Evolutionary conservation across 2,329 filamentous ascomycete genomes (phyloP).

Genomic region (Claviceps sp.): DNA sequence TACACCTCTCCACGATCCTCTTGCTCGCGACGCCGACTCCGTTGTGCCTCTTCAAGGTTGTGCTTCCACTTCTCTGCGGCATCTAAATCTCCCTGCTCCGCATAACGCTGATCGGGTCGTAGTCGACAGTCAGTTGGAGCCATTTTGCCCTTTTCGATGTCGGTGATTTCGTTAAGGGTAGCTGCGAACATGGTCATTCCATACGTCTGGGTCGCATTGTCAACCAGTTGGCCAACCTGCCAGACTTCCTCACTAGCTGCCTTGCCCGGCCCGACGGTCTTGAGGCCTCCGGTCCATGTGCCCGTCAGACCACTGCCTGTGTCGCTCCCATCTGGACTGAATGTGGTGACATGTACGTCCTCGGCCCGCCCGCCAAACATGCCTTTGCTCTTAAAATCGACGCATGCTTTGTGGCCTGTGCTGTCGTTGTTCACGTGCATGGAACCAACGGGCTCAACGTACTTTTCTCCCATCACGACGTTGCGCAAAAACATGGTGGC

Average conservation of each 20-base stretch:
- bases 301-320: conserved; percentile 59
- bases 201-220: conserved; percentile 67
- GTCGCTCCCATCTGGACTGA: conserved; percentile 50
- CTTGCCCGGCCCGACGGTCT: conserved; percentile 50
- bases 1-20: conserved; percentile 63
- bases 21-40: conserved; percentile 57
- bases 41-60: conserved; percentile 73
- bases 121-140: conserved; percentile 74
- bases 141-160: conserved; percentile 59
- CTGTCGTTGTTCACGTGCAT: conserved; percentile 80
- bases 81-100: conserved; percentile 73
- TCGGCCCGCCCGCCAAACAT: conserved; percentile 95
- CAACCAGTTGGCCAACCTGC: conserved; percentile 64
- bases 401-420: conserved; percentile 68
- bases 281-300: conserved; percentile 71
- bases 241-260: conserved; percentile 57
- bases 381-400: conserved; percentile 86
- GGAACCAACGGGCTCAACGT: conserved; percentile 83
- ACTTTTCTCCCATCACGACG: conserved; percentile 96
- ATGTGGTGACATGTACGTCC: conserved; percentile 68
- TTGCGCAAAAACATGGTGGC: conserved; percentile 89
- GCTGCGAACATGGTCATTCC: conserved; percentile 83
- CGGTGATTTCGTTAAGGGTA: conserved; percentile 73
- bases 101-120: conserved; percentile 74
- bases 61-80: conserved; percentile 74